Evolutionary conservation across 305 asterid genomes (phyloP).

Genomic region (Plantago coronopus): DNA sequence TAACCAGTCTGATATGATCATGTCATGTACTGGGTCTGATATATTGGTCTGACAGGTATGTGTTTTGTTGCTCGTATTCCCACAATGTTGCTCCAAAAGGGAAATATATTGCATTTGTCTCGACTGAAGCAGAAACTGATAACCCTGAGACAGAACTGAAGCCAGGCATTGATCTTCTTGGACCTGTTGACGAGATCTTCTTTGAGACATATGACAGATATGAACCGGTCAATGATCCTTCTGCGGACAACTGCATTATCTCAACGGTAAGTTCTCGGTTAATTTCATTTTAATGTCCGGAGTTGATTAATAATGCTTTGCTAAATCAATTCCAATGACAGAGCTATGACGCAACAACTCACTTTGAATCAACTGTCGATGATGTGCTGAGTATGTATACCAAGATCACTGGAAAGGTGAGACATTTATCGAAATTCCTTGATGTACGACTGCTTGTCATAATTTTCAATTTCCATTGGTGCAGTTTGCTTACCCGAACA

Average conservation of each 20-base stretch:
- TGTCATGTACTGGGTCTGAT: too few species aligned
- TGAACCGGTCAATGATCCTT: slow-evolving; percentile 69
- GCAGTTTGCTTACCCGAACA: background rate
- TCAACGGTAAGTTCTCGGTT: slow-evolving; percentile 60
- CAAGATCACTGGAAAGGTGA: slow-evolving; percentile 91
- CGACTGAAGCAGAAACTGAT: slow-evolving; percentile 94
- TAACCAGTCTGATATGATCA: background rate
- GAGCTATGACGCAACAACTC: slow-evolving; percentile 99
- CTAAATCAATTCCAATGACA: slow-evolving; percentile 33
- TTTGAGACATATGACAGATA: slow-evolving; percentile 83
- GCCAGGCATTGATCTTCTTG: slow-evolving; percentile 79
- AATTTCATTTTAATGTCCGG: slow-evolving; percentile 20
- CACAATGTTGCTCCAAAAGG: slow-evolving; percentile 99
- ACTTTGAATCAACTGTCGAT: slow-evolving; percentile 89
- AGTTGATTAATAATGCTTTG: slow-evolving; percentile 15
- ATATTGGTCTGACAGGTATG: slow-evolving; percentile 55
- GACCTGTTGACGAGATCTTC: slow-evolving; percentile 91
- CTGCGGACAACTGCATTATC: slow-evolving; percentile 86
- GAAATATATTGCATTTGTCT: slow-evolving; percentile 88
- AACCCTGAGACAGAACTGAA: slow-evolving; percentile 80
- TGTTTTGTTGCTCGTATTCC: slow-evolving; percentile 91
- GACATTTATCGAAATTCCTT: slow-evolving; percentile 15
- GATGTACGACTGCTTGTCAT: background rate
- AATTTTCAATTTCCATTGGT: background rate
- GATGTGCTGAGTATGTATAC: slow-evolving; percentile 94